Evolutionary conservation across 495 filamentous ascomycete genomes (phyloP).

Genomic region (Penicillium simplicissimum): DNA sequence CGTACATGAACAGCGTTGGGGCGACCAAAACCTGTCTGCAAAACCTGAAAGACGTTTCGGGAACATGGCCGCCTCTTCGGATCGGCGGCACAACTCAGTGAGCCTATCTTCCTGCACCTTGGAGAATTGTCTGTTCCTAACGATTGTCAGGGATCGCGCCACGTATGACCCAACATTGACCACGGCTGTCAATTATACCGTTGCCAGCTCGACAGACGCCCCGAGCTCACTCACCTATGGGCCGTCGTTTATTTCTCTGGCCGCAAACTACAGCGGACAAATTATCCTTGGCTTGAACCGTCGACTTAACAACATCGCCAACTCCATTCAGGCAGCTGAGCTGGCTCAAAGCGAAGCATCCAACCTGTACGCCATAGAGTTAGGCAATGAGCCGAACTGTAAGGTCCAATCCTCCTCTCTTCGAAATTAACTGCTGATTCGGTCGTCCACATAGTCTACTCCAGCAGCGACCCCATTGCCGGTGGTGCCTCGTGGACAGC

Average conservation of each 20-base stretch:
- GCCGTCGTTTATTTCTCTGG: conserved; percentile 54
- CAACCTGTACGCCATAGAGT: conserved; percentile 58
- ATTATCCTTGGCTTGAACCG: conserved; percentile 60
- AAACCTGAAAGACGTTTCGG: conserved; percentile 55
- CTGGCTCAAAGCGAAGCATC: conserved; percentile 44
- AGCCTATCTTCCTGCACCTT: neutral
- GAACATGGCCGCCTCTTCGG: conserved; percentile 57
- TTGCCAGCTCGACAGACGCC: conserved; percentile 53
- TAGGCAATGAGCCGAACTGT: conserved; percentile 66
- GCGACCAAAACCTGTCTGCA: conserved; percentile 55
- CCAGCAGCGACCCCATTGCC: conserved; percentile 49
- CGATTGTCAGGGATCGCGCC: conserved; percentile 46
- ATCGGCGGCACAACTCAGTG: conserved; percentile 62
- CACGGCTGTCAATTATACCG: conserved; percentile 56
- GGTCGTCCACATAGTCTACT: conserved; percentile 8
- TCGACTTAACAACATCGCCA: conserved; percentile 54
- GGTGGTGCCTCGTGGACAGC: conserved; percentile 53
- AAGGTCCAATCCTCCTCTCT: conserved; percentile 15
- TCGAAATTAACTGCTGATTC: neutral
- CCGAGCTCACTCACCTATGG: conserved; percentile 58
- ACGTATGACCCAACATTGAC: conserved; percentile 52
- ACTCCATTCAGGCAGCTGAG: conserved; percentile 57
- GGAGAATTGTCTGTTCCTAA: neutral
- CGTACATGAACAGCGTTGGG: conserved; percentile 56
- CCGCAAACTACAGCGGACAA: conserved; percentile 50